Evolutionary conservation across 2,329 filamentous ascomycete species (phyloP), one percentile per base, ranked within the genome.

Genomic region (Thelonectria olida): DNA sequence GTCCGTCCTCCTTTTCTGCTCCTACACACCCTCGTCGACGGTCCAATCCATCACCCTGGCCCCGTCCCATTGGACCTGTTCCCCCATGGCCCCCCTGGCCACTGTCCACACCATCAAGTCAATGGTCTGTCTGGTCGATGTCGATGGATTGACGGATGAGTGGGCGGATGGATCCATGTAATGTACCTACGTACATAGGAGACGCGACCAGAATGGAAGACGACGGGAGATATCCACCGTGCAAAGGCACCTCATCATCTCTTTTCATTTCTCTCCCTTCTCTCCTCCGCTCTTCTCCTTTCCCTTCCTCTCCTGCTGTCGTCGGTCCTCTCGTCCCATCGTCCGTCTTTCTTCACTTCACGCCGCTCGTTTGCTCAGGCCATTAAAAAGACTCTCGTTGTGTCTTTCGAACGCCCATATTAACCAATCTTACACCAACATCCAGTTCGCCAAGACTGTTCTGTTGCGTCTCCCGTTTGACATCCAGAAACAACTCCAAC

Each of bases 281-380:
- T 59, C 67, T 61, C 55, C 67, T 61, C 61, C 64, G 53, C 67
- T 61, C 61, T 64, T 57, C 56, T 64, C 64, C 70, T 68, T 66
- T 68, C 65, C 66, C 52, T 69, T 59, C 61, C 62, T 66, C 67
- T 63, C 67, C 67, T 67, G 61, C 67, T 64, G 62, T 72, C 65
- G 72, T 71, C 67, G 62, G 62, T 72, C 64, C 63, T 63, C 47
- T 68, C 65, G 48, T 70, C 68, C 63, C 64, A 64, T 70, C 67
- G 65, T 73, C 66, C 69, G 58, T 63, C 63, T 67, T 65, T 65
- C 17, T 77, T 78, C 70, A 66, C 71, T 79, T 78, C 74, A 67
- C 64, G 74, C 73, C 77, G 62, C 73, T 79, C 76, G 76, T 78
- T 79, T 75, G 72, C 72, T 68, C 69, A 72, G 67, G 70, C 72